Base-by-base conservation (phyloP, 2,329 filamentous ascomycete genomes). In the Arachnomyces sp. region DNA sequence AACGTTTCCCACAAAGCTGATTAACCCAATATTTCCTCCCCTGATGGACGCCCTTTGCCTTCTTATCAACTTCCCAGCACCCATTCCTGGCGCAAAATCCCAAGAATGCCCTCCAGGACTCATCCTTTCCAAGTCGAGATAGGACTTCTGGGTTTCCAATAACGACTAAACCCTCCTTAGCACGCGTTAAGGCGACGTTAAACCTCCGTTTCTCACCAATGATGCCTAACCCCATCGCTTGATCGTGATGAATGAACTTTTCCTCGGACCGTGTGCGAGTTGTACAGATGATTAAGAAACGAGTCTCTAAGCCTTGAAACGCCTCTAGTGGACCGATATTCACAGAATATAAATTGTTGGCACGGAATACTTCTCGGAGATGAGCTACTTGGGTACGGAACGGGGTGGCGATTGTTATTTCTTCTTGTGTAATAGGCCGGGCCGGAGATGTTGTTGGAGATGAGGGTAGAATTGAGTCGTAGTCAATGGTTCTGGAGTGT, bases 301-400 rank as follows among this genome's bases (percentile, higher is more conserved):
- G 54, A 32, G 57, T 61, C 46, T 70, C 67, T 4, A 68, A 52
- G 0, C 67, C 67, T 43, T 70, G 67, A 36, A 68, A 70, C 14
- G 65, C 66, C 42, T 69, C 67, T 28, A 68, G 49, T 2, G 67
- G 67, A 2, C 67, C 67, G 32, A 70, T 65, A 37, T 68, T 68
- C 6, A 70, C 56, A 17, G 57, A 52, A 49, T 58, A 57, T 7
- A 66, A 46, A 5, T 51, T 35, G 16, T 39, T 49, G 36, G 45
- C 47, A 7, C 67, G 57, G 11, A 67, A 61, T 7, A 52, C 29
- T 3, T 51, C 42, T 28, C 67, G 61, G n/a, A 70, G 52, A 7
- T 56, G 46, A 30, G 56, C 55, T 28, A 70, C 67, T 46, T 70
- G 67, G 7, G 66, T 61, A n/a, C 59, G 55, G 46, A 69, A 70